Evolutionary conservation across 1,139 yeast species (phyloP).

Genomic region (Lodderomyces theae): DNA sequence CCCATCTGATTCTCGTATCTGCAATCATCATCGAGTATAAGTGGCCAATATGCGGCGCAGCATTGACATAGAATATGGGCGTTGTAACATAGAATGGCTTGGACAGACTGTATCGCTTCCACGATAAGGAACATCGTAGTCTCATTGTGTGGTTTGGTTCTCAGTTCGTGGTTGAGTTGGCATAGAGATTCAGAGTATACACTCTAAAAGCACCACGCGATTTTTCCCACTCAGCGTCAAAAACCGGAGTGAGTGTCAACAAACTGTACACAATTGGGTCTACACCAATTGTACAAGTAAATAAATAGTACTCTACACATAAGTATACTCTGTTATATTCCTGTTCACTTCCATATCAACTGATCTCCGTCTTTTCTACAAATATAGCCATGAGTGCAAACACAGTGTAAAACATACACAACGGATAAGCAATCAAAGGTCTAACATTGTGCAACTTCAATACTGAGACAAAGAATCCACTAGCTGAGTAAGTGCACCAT

Average conservation of each 20-base stretch:
- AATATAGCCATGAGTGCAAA: conserved; percentile 96
- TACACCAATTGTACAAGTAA: neutral
- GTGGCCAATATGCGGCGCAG: conserved; percentile 93
- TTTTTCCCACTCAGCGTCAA: too few relatives aligned
- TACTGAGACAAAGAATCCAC: conserved; percentile 88
- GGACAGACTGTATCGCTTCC: conserved; percentile 9
- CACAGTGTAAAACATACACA: conserved; percentile 86
- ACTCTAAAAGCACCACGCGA: too few relatives aligned
- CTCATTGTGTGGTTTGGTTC: conserved; percentile 2
- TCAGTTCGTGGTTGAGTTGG: too few relatives aligned
- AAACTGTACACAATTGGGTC: neutral
- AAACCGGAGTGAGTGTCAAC: too few relatives aligned
- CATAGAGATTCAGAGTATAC: too few relatives aligned
- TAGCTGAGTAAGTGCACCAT: conserved; percentile 94
- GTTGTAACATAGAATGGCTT: conserved; percentile 67
- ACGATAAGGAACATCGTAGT: conserved; percentile 2
- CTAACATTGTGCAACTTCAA: conserved; percentile 83
- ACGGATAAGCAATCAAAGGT: conserved; percentile 88
- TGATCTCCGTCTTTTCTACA: conserved; percentile 47
- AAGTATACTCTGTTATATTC: too few relatives aligned
- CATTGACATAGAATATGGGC: conserved; percentile 96
- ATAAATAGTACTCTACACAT: neutral
- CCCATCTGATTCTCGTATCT: conserved; percentile 80
- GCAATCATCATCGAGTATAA: conserved; percentile 82
- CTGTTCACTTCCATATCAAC: neutral